Conservation (phyloP, 2,329 filamentous ascomycete genomes). For the Apiospora phragmitis region DNA sequence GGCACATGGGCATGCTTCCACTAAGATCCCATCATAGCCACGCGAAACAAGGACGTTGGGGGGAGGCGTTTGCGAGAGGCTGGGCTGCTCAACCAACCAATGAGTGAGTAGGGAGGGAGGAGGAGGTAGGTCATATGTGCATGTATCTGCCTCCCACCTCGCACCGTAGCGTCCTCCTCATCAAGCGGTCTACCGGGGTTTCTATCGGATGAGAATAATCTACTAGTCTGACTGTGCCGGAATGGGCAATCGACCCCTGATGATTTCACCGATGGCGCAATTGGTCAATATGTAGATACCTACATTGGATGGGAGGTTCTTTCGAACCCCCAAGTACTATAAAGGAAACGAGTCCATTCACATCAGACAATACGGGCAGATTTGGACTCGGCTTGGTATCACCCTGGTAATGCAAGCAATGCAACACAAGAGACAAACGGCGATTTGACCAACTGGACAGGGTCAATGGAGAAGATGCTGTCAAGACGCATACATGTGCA, state of each 20-base stretch:
- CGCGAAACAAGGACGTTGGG: slow-evolving; percentile 12
- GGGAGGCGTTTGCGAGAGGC: slow-evolving; percentile 9
- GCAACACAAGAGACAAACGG: neutral
- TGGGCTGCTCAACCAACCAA: neutral
- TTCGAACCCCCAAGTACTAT: neutral
- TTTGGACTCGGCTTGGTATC: neutral
- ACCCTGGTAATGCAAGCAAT: neutral
- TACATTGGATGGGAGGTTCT: too few relatives aligned
- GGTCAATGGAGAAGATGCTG: neutral
- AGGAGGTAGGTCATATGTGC: neutral
- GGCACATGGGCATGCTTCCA: slow-evolving; percentile 12
- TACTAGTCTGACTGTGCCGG: neutral
- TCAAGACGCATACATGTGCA: neutral
- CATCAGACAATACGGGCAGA: neutral
- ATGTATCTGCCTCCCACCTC: neutral
- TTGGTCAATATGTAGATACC: neutral
- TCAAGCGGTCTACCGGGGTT: neutral
- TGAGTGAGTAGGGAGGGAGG: neutral
- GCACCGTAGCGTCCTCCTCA: neutral
- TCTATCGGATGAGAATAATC: neutral
- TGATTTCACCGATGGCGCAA: neutral
- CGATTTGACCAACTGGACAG: neutral
- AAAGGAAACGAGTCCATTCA: neutral
- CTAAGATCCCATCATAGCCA: slow-evolving; percentile 13
- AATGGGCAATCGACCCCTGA: neutral